Evolutionary conservation across 495 filamentous ascomycete species (phyloP), one percentile per base, ranked within the genome.

Genomic region (Pyronema domesticum): DNA sequence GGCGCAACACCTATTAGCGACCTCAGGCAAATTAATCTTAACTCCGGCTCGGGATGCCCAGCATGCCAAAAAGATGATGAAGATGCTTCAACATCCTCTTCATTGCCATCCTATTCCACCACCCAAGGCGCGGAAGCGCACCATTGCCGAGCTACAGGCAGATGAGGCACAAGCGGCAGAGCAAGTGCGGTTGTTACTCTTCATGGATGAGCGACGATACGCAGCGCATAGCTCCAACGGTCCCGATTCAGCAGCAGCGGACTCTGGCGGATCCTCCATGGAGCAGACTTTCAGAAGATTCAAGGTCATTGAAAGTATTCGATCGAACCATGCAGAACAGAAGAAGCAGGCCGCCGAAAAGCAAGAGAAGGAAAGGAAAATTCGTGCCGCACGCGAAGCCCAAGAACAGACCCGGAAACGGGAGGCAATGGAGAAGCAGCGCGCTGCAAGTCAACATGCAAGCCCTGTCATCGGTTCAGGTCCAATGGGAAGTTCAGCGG

Each of bases 91-190:
- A 47, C 81, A 87, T 69, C 82, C 87, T 1, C 76, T 85, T 9
- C 86, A 95, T 61, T 74, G 74, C 11, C 74, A 81, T 52, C 73
- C 78, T 34, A 80, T 85, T 34, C 89, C 93, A 1, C 74, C 82
- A 50, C 88, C 86, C 13, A 95, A 94, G 72, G 78, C 79, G 19
- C 76, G 93, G 55, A 96, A 99, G 74, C 77, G 89, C 55, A 99
- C 91, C 0, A 81, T 88, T 9, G 91, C 93, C 6, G 89, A 99
- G 61, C 75, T 95, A 67, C 89, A 84, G 34, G 89, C 88, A 2
- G 91, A 96, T 64, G 88, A 96, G 65, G 89, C 91, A 0, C 71
- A 85, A 55, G 86, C 86, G 6, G 88, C 86, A 9, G 82, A 91
- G 45, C 81, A 86, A 64, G 86, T 95, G 65, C 74, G 85, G 30